Evolutionary conservation across 108 stramenopile species (phyloP), one percentile per base, ranked within the genome.

Genomic region (Nitzschia palea): DNA sequence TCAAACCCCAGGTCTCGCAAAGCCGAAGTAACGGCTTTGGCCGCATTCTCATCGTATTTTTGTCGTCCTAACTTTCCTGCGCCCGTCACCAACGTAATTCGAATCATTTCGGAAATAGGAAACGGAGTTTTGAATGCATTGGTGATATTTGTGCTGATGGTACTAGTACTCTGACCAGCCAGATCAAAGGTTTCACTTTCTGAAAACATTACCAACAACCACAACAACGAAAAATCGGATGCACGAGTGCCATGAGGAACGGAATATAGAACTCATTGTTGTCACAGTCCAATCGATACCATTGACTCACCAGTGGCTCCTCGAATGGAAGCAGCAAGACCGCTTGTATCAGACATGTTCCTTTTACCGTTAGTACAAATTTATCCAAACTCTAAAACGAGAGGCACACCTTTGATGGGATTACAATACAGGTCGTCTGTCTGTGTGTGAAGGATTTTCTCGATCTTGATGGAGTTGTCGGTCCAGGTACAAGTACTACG

Each of bases 41-140:
- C 82, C 3, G 95, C 93, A 28, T 82, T 83, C 10, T 83, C 89
- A 70, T 97, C 96, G 68, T 97, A 98, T 57, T 85, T 93, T 69
- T 87, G 86, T 36, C 95, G 79, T 17, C 71, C 86, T 31, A 89
- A 54, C 64, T 94, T 96, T 42, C 95, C 95, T 1, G 90, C 95
- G 2, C 95, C 95, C 0, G 88, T 86, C 29, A 92, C 71, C 67
- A 96, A 87, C 22, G 95, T 96, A 1, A 94, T 68, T 17, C 92
- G 87, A 58, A 96, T 86, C 95, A 91, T 96, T 25, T 83, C 71
- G 6, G 67, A 18, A 12, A 88, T 70, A 0, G 84, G 53, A 62
- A 93, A 79, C 25, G 92, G 86, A 42, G 73, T 55, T 8, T 74
- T 36, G 54, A 93, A 93, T 34, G 88, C 92, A 36, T 76, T 64